Evolutionary conservation across 1,284 basidiomycete genomes (phyloP).

Genomic region (Papiliotrema laurentii): DNA sequence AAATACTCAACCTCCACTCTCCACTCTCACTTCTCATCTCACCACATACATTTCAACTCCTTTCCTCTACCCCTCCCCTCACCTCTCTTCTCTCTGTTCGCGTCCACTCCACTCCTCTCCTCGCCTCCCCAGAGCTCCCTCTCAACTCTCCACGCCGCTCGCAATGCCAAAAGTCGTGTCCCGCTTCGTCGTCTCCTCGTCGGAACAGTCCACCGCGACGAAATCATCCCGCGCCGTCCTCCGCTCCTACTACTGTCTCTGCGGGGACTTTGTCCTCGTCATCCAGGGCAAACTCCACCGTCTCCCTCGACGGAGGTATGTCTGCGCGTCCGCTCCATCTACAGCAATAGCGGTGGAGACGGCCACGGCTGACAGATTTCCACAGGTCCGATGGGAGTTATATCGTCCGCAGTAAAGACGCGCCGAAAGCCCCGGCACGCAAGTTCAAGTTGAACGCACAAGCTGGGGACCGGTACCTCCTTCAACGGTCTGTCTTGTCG

Average conservation of each 20-base stretch:
- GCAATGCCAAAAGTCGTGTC: constrained; percentile 48
- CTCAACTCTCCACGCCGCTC: neutral
- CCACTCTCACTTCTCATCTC: neutral
- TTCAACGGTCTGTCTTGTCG: constrained; percentile 30
- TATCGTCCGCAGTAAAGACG: constrained; percentile 34
- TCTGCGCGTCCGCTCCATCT: neutral
- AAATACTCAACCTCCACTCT: neutral
- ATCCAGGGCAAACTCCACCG: constrained; percentile 45
- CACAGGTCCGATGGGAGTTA: constrained; percentile 41
- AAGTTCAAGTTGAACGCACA: constrained; percentile 49
- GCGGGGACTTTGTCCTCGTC: constrained; percentile 48
- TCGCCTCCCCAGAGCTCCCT: neutral
- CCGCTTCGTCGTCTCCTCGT: constrained; percentile 41
- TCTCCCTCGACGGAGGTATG: constrained; percentile 41
- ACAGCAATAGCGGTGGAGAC: too few species aligned
- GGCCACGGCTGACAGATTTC: too few species aligned
- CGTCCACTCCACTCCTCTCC: neutral
- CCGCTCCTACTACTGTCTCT: constrained; percentile 49
- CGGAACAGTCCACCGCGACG: constrained; percentile 39
- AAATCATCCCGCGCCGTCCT: constrained; percentile 42
- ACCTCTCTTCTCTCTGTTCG: neutral
- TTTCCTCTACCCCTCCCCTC: neutral
- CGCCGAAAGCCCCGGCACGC: constrained; percentile 26
- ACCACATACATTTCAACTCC: neutral
- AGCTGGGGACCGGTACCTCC: constrained; percentile 35